These are phyloP conservation scores for Aspergillus biplanus DNA, from an alignment of 495 filamentous ascomycete species.

Conservation along the genomic window DNA sequence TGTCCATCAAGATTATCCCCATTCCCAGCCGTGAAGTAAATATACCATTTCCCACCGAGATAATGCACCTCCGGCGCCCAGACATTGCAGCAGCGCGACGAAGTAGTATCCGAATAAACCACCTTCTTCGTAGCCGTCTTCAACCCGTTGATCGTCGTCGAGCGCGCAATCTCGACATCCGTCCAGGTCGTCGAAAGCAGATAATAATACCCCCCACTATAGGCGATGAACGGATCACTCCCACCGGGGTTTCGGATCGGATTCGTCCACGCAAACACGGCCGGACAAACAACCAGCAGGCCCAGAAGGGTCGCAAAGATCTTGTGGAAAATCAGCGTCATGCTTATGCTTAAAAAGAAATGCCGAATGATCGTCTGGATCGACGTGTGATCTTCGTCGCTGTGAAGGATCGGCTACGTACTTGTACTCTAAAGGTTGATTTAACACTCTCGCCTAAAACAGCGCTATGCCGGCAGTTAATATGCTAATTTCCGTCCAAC, in stretches of 20 bases:
- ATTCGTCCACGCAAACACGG: constrained; percentile 30
- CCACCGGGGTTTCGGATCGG: constrained; percentile 35
- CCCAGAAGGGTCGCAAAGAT: background rate
- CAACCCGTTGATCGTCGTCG: constrained; percentile 53
- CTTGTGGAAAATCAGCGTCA: background rate
- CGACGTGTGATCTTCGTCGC: background rate
- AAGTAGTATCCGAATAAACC: constrained; percentile 44
- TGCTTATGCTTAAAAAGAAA: background rate
- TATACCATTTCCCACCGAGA: constrained; percentile 52
- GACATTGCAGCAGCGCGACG: constrained; percentile 52
- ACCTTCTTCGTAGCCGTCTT: constrained; percentile 49
- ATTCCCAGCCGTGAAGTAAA: constrained; percentile 41
- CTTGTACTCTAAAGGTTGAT: background rate
- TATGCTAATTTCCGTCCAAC: background rate
- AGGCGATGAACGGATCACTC: constrained; percentile 52
- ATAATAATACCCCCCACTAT: constrained; percentile 56
- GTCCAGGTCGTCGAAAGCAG: constrained; percentile 52
- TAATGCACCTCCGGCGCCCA: constrained; percentile 61
- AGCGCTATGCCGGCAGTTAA: background rate
- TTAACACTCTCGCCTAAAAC: background rate
- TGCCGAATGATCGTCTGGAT: background rate
- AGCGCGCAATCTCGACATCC: constrained; percentile 52
- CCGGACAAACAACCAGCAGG: constrained; percentile 1
- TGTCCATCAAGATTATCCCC: constrained; percentile 19
- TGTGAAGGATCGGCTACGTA: background rate